Conservation (phyloP, 2,329 filamentous ascomycete genomes). For the Cercospora nicotianae region DNA sequence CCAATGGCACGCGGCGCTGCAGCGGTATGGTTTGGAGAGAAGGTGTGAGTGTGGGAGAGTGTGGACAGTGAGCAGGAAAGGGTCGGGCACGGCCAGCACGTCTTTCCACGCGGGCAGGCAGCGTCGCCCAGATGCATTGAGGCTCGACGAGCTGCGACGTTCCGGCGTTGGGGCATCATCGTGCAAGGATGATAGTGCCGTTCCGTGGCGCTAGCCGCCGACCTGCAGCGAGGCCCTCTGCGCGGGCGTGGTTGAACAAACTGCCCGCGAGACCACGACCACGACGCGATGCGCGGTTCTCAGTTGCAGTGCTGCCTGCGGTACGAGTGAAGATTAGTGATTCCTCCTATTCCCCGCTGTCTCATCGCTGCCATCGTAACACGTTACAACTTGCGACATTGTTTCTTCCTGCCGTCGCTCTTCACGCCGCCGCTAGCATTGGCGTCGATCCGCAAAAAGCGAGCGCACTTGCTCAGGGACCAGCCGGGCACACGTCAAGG, state of each 20-base stretch:
- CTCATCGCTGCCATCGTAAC: neutral
- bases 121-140: constrained; percentile 7
- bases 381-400: neutral
- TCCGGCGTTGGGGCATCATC: constrained; percentile 13
- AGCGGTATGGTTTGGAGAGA: neutral
- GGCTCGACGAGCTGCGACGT: constrained; percentile 10
- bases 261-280: neutral
- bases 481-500: neutral
- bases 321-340: neutral
- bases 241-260: neutral
- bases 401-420: neutral
- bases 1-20: neutral
- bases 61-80: neutral
- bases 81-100: neutral
- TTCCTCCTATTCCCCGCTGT: neutral
- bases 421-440: neutral
- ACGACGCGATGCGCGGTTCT: neutral
- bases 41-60: neutral
- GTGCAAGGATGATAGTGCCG: constrained; percentile 4
- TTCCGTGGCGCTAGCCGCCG: constrained; percentile 7
- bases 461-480: neutral
- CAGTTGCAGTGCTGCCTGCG: neutral
- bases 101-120: neutral
- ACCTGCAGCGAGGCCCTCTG: constrained; percentile 3
- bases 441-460: neutral